A percentile compares a stretch with the other conserved stretches of the same genome.
These are phyloP conservation scores for Hirsutella minnesotensis DNA, from an alignment of 2,329 filamentous ascomycete species.

Conservation along the genomic window DNA sequence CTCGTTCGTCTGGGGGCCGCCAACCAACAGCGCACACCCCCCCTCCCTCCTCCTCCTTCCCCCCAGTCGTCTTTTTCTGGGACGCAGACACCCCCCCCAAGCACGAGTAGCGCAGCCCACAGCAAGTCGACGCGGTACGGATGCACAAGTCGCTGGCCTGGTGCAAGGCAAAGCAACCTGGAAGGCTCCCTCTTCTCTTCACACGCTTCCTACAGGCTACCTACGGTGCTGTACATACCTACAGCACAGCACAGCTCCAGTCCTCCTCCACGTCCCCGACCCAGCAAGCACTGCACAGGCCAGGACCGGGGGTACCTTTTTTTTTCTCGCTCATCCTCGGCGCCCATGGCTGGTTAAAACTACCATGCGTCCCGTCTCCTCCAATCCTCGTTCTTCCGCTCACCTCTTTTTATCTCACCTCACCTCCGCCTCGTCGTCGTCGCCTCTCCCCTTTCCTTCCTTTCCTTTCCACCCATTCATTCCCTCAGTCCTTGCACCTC, in stretches of 20 bases:
- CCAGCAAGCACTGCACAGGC: background rate
- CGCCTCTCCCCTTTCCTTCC: conserved; percentile 24
- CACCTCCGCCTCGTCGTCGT: conserved; percentile 19
- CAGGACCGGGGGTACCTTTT: background rate
- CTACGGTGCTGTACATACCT: too few species aligned
- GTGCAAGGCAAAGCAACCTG: conserved; percentile 7
- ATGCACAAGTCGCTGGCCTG: conserved; percentile 7
- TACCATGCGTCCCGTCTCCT: conserved; percentile 25
- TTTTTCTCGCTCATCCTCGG: background rate
- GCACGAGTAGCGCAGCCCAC: conserved; percentile 8
- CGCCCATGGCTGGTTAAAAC: conserved; percentile 18
- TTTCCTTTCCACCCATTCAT: conserved; percentile 36
- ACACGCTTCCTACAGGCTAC: too few species aligned
- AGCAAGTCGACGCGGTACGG: conserved; percentile 10
- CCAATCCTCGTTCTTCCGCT: conserved; percentile 44
- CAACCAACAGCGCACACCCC: background rate
- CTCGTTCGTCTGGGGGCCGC: conserved; percentile 1
- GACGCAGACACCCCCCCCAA: conserved; percentile 1
- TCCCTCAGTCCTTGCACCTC: conserved; percentile 38
- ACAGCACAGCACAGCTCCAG: background rate
- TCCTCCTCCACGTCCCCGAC: background rate
- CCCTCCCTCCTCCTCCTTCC: background rate
- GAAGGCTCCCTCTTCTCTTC: background rate
- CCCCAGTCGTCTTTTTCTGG: background rate
- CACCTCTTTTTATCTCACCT: conserved; percentile 31